Conservation (phyloP, 495 filamentous ascomycete species). For the Melanomma pulvis-pyrius region DNA sequence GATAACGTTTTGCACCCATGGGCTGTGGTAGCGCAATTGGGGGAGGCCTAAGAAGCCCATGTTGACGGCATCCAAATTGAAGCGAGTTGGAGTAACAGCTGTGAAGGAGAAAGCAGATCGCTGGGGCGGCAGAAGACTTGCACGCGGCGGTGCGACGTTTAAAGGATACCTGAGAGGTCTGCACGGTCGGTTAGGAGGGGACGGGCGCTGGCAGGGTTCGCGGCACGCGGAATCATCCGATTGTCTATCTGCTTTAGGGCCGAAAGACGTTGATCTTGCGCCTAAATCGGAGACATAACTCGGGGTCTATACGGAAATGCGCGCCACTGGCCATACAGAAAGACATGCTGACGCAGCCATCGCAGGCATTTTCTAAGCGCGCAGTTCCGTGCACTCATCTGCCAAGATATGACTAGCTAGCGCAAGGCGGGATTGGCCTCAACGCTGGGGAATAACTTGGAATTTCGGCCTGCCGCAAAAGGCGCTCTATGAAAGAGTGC, state of each 20-base stretch:
- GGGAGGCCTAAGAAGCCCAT: conserved; percentile 3
- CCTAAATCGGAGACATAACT: not conserved
- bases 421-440: no score
- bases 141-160: not conserved
- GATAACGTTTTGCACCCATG: conserved; percentile 16
- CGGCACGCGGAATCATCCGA: not conserved
- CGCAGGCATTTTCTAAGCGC: conserved; percentile 1
- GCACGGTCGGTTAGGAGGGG: not conserved
- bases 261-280: not conserved
- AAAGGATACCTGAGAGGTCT: not conserved
- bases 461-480: no score
- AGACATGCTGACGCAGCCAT: not conserved
- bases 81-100: not conserved
- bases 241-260: not conserved
- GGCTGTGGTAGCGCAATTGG: conserved; percentile 18
- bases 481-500: no score
- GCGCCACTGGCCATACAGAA: not conserved
- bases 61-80: not conserved
- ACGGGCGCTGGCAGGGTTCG: no score
- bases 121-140: not conserved
- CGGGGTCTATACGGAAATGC: not conserved
- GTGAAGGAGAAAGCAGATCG: not conserved
- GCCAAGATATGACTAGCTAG: no score
- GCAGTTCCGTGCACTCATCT: not conserved
- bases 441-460: no score